Evolutionary conservation across 768 basidiomycete species (phyloP).

Genomic region (Serendipita indica): DNA sequence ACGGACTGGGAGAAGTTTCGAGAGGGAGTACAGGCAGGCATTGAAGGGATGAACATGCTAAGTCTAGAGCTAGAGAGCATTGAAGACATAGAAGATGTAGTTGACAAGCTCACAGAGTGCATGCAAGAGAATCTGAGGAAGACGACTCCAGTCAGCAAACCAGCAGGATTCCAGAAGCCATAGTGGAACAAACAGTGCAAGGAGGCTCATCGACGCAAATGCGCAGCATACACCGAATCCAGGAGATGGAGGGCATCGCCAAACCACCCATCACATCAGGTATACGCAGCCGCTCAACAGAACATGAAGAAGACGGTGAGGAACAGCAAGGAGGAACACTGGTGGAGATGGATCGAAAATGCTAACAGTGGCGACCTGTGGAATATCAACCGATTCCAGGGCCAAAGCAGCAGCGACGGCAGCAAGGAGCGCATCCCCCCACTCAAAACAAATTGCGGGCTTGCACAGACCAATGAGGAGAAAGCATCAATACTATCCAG

Average conservation of each 20-base stretch:
- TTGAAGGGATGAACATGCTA: background rate
- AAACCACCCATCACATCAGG: background rate
- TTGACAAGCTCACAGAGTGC: background rate
- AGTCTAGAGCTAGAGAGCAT: background rate
- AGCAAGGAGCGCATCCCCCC: background rate
- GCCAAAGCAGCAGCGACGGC: background rate
- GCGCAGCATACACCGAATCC: background rate
- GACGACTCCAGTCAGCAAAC: background rate
- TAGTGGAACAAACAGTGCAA: background rate
- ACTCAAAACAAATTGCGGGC: background rate
- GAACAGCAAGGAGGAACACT: background rate
- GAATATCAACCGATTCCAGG: background rate
- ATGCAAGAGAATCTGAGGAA: background rate
- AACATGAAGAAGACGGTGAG: background rate
- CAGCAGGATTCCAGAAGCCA: background rate
- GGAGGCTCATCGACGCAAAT: background rate
- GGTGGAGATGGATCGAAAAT: background rate
- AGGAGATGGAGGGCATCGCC: background rate
- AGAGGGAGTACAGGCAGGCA: conserved; percentile 13
- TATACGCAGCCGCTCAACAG: background rate
- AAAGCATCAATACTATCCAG: background rate
- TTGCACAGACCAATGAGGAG: background rate
- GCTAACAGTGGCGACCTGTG: background rate
- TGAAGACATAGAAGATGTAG: background rate
- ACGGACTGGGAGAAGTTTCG: conserved; percentile 24